These are phyloP conservation scores for Cryphonectria carpinicola DNA, from an alignment of 2,329 filamentous ascomycete species.

Conservation along the genomic window DNA sequence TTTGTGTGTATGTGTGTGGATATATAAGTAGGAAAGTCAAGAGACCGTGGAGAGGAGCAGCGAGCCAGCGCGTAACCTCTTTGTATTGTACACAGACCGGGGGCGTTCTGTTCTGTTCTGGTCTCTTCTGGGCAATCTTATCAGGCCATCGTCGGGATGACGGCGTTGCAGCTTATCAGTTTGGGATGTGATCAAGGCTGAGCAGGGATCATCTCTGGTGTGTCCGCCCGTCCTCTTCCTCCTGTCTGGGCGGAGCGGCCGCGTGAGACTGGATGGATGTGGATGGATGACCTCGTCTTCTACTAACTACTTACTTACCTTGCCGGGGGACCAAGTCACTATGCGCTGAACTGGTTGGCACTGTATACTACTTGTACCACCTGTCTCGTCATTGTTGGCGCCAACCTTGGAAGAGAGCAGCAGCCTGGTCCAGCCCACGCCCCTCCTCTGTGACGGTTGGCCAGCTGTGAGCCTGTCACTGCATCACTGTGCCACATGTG, in stretches of 20 bases:
- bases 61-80: neutral
- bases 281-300: conserved; percentile 2
- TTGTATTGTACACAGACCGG: conserved; percentile 1
- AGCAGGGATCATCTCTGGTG: conserved; percentile 5
- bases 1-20: neutral
- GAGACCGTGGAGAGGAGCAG: neutral
- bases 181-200: conserved; percentile 2
- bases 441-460: neutral
- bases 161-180: conserved; percentile 12
- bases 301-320: too few species aligned
- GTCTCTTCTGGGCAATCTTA: conserved; percentile 6
- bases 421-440: neutral
- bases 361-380: neutral
- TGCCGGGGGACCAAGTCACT: neutral
- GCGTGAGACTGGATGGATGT: conserved; percentile 7
- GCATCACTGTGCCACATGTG: conserved; percentile 15
- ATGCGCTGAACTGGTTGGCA: neutral
- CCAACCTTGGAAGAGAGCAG: neutral
- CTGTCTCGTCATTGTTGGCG: neutral
- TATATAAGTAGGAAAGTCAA: neutral
- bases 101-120: neutral
- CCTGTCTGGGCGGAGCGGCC: neutral
- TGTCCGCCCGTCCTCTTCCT: too few species aligned
- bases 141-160: conserved; percentile 12
- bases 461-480: conserved; percentile 7